Conservation (phyloP, 768 basidiomycete species). For the Heimioporus sp. region DNA sequence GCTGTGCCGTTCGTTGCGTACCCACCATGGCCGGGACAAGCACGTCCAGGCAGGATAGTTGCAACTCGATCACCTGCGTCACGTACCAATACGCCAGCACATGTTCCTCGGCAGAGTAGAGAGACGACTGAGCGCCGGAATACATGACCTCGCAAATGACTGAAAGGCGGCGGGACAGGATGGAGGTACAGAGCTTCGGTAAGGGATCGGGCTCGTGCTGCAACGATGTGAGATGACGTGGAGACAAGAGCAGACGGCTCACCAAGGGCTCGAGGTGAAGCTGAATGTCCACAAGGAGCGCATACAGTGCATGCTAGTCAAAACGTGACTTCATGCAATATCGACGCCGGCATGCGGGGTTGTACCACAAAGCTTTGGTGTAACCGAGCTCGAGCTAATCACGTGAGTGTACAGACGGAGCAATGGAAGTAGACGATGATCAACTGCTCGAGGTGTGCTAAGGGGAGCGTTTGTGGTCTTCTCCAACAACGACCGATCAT, state of each 20-base stretch:
- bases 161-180: conserved; percentile 58
- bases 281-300: conserved; percentile 34
- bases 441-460: conserved; percentile 40
- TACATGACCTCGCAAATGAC: conserved; percentile 65
- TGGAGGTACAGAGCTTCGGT: conserved; percentile 24
- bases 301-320: conserved; percentile 67
- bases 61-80: conserved; percentile 52
- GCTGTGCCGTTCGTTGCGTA: conserved; percentile 14
- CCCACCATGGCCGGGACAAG: conserved; percentile 39
- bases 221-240: conserved; percentile 2
- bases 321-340: conserved; percentile 60
- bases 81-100: conserved; percentile 79
- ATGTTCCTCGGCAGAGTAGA: conserved; percentile 67
- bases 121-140: conserved; percentile 74
- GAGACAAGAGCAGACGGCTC: not conserved
- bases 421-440: conserved; percentile 19
- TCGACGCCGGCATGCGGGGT: conserved; percentile 65
- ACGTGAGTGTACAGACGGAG: not conserved
- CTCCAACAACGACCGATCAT: conserved; percentile 39
- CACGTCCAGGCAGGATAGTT: conserved; percentile 53
- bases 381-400: conserved; percentile 57
- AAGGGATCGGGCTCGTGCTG: conserved; percentile 31
- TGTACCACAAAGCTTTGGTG: conserved; percentile 62
- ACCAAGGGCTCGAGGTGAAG: conserved; percentile 16
- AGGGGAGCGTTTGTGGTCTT: conserved; percentile 33